Evolutionary conservation across 768 basidiomycete species (phyloP).

Genomic region (Coprinopsis strossmayeri): DNA sequence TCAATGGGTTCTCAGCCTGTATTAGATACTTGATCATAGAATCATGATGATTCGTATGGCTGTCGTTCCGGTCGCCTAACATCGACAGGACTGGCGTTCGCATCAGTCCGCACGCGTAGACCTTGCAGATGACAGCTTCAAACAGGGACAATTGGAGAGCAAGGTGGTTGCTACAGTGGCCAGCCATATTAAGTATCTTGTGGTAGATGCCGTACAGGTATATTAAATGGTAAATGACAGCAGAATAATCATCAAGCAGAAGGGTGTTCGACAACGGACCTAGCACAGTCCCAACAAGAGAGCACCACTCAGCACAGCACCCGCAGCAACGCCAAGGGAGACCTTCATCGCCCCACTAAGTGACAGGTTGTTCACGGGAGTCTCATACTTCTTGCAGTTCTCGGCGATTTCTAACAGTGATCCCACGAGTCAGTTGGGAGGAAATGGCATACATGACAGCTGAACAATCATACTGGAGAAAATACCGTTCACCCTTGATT

Average conservation of each 20-base stretch:
- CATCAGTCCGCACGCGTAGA: too few relatives aligned
- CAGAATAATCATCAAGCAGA: not conserved
- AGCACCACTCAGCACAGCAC: not conserved
- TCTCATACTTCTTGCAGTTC: constrained; percentile 2
- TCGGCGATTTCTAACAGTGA: not conserved
- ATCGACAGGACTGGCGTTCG: too few relatives aligned
- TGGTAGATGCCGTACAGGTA: too few relatives aligned
- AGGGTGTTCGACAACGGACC: not conserved
- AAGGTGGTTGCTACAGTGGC: too few relatives aligned
- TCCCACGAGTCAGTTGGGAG: not conserved
- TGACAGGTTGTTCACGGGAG: not conserved
- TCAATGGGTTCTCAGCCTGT: too few relatives aligned
- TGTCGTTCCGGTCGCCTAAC: too few relatives aligned
- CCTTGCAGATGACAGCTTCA: too few relatives aligned
- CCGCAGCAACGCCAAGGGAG: not conserved
- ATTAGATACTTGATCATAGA: too few relatives aligned
- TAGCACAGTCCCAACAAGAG: not conserved
- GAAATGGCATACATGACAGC: not conserved
- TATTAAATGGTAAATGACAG: not conserved
- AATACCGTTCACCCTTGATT: not conserved
- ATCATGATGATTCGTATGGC: too few relatives aligned
- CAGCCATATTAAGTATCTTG: too few relatives aligned
- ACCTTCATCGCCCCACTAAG: not conserved
- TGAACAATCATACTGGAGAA: not conserved
- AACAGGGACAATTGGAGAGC: too few relatives aligned